Evolutionary conservation across 2,329 filamentous ascomycete species (phyloP), one percentile per base, ranked within the genome.

Genomic region (Endoconidiophora laricicola): DNA sequence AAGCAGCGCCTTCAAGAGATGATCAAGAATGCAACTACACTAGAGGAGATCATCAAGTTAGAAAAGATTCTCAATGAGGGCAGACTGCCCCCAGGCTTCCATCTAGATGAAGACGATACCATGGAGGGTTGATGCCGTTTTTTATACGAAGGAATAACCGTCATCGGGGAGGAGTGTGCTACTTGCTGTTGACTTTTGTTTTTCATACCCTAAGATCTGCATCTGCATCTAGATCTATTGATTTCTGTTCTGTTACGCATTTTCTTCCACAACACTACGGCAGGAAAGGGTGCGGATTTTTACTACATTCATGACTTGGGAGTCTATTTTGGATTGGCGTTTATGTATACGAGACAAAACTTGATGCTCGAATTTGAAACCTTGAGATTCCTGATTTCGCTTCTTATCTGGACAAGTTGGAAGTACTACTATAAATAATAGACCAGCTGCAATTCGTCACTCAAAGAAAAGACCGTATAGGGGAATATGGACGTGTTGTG

Each of bases 61-160:
- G 91, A 98, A 70, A 94, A 90, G 69, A 86, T 91, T 65, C 67
- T 96, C 56, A 84, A 85, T 55, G 90, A 96, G 64, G 91, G 91
- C 1, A 73, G 84, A 60, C 73, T 96, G 63, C 90, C 90, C 2
- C 72, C 74, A 33, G 83, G 79, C 24, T 74, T 79, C 29, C 69
- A 75, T 36, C 60, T 66, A 36, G 70, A 69, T 43, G 70, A 67
- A 39, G 55, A 54, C 44, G 72, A 74, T 56, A 66, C 64, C 12
- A 81, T 81, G 78, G 76, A 81, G 64, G 75, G 80, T 59, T 81
- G 63, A 60, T 18, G 16, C 16, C 16, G 16, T 18, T 18, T 18
- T 18, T 18, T 18, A 18, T 2, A 18, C 16, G 16, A 18, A 18
- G 16, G 16, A 18, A 18, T 23, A 23, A 29, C 16, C 20, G 29